Evolutionary conservation across 345 rosid genomes (phyloP).

Genomic region (Aquilaria malaccensis): DNA sequence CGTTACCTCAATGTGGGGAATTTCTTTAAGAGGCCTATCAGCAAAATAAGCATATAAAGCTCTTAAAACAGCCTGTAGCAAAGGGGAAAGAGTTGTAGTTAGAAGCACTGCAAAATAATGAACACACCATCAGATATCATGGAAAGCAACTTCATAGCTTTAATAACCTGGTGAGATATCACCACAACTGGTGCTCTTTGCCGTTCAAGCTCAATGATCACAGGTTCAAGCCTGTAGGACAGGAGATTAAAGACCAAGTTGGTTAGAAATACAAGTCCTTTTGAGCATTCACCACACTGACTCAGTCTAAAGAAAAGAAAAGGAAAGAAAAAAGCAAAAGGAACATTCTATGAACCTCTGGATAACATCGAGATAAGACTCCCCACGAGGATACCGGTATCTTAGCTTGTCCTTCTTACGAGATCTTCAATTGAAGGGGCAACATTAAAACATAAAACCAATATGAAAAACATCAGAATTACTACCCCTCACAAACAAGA

Average conservation of each 20-base stretch:
- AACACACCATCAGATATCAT: background rate
- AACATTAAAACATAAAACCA: background rate
- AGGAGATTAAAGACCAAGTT: conserved; percentile 6
- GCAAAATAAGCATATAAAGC: conserved; percentile 99
- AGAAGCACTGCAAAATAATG: conserved; percentile 3
- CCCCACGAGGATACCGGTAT: conserved; percentile 97
- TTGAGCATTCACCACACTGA: background rate
- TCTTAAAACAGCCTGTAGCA: conserved; percentile 86
- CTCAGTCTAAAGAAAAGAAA: no score
- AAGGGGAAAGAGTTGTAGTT: conserved; percentile 1
- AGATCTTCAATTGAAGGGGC: conserved; percentile 35
- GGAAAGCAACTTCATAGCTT: background rate
- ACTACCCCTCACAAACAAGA: background rate
- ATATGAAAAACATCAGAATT: background rate
- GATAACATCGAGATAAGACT: conserved; percentile 97
- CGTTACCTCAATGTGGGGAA: conserved; percentile 93
- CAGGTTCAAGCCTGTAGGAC: conserved; percentile 87
- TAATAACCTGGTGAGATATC: conserved; percentile 90
- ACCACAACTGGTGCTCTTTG: conserved; percentile 99
- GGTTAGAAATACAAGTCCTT: background rate
- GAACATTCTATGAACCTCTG: conserved; percentile 54
- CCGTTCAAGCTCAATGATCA: conserved; percentile 94
- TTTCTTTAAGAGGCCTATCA: conserved; percentile 94
- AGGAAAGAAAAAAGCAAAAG: no score
- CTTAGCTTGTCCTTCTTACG: conserved; percentile 90